Conservation (phyloP, 306 rosid species). For the Oemleria cerasiformis region DNA sequence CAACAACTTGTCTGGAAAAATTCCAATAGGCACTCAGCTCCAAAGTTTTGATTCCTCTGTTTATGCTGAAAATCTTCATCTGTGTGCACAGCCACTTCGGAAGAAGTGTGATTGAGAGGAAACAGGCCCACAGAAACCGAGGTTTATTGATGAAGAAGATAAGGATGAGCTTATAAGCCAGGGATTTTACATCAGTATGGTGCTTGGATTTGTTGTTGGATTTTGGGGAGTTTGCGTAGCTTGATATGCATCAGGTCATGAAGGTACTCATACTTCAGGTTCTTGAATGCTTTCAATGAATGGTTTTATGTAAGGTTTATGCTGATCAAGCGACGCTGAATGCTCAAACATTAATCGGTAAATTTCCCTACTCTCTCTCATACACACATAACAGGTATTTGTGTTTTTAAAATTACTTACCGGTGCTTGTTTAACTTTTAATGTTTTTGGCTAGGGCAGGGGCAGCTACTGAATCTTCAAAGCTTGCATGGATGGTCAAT, state of each 20-base stretch:
- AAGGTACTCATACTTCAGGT: conserved; percentile 20
- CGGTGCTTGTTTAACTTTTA: neutral
- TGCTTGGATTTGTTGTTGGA: conserved; percentile 10
- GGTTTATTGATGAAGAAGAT: neutral
- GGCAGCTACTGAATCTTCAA: neutral
- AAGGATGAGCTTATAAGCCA: neutral
- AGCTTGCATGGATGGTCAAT: neutral
- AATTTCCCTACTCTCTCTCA: neutral
- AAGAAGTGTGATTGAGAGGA: neutral
- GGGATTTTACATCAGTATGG: conserved; percentile 24
- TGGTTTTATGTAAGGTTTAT: neutral
- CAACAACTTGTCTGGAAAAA: conserved; percentile 12
- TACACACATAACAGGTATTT: neutral
- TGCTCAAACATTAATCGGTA: neutral
- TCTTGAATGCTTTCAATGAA: neutral
- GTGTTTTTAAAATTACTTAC: neutral
- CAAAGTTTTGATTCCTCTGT: neutral
- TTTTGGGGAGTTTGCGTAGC: conserved; percentile 37
- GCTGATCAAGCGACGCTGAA: neutral
- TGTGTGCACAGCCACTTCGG: conserved; percentile 18
- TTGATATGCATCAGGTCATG: conserved; percentile 4
- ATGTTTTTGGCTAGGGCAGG: too few relatives aligned
- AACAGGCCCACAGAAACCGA: neutral
- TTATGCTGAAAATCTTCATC: conserved; percentile 8
- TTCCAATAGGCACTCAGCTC: conserved; percentile 11